Percentiles rank a stretch among this genome's conserved stretches.
These are phyloP conservation scores for Colletotrichum abscissum DNA, from an alignment of 2,329 filamentous ascomycete genomes.

Conservation along the genomic window DNA sequence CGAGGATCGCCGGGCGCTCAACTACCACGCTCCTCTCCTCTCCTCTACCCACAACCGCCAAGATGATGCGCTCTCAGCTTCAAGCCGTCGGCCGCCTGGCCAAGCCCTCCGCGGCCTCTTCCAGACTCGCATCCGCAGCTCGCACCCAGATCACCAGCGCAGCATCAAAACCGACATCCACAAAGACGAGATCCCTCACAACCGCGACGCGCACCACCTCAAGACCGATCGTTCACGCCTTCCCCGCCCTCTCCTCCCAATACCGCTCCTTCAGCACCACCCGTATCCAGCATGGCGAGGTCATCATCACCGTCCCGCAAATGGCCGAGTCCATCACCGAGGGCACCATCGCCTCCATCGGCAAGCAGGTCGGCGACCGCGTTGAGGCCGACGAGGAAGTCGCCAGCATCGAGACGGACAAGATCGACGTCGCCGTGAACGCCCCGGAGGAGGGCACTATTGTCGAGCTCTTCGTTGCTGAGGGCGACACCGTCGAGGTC, in stretches of 20 bases:
- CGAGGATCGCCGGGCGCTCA: conserved; percentile 1
- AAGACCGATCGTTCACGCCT: conserved; percentile 6
- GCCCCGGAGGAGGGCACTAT: conserved; percentile 41
- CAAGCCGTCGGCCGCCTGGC: conserved; percentile 31
- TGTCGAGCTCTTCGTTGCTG: conserved; percentile 44
- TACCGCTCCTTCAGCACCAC: conserved; percentile 32
- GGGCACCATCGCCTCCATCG: conserved; percentile 41
- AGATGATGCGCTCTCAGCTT: conserved; percentile 33
- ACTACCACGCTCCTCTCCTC: neutral
- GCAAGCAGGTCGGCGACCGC: conserved; percentile 44
- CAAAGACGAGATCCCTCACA: neutral
- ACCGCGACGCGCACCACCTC: neutral
- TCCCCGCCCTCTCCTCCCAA: conserved; percentile 22
- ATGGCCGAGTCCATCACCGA: conserved; percentile 49
- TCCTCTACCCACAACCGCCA: neutral
- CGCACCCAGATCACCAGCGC: conserved; percentile 18
- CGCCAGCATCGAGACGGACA: conserved; percentile 48
- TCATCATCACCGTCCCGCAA: conserved; percentile 41
- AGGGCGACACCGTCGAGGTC: conserved; percentile 47
- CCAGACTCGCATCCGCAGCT: conserved; percentile 20
- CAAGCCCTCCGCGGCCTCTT: neutral
- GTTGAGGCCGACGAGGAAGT: conserved; percentile 46
- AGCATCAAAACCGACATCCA: conserved; percentile 18
- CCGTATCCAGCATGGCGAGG: conserved; percentile 33
- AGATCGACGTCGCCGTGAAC: conserved; percentile 46